A percentile compares a stretch with the other conserved stretches of the same genome.
phyloP scores from a whole-genome alignment of 1,139 yeast genomes.

The Suhomyces choctaworum region DNA sequence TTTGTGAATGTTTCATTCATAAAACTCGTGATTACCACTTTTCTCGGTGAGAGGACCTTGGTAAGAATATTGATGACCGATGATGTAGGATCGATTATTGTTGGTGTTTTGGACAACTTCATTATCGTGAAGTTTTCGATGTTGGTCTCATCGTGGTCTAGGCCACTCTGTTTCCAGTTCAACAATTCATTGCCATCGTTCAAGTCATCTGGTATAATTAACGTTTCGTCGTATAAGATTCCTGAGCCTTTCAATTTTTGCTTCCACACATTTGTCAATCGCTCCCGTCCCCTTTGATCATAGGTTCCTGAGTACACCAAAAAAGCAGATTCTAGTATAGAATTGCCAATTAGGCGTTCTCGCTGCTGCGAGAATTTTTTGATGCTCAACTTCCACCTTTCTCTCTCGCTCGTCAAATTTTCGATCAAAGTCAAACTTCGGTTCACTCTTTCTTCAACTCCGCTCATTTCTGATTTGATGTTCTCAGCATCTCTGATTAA shows the following conservation, averaged over 20 bases:
- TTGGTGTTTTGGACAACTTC: slow-evolving; percentile 43
- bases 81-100: slow-evolving; percentile 74
- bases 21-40: slow-evolving; percentile 64
- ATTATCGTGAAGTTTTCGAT: slow-evolving; percentile 65
- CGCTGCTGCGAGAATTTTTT: slow-evolving; percentile 49
- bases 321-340: slow-evolving; percentile 62
- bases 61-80: slow-evolving; percentile 44
- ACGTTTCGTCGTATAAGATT: slow-evolving; percentile 43
- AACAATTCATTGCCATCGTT: slow-evolving; percentile 42
- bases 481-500: slow-evolving; percentile 77
- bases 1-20: slow-evolving; percentile 66
- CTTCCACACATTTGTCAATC: slow-evolving; percentile 44
- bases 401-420: slow-evolving; percentile 64
- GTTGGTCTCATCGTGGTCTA: slow-evolving; percentile 58
- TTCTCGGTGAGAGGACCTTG: slow-evolving; percentile 31
- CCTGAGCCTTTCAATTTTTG: slow-evolving; percentile 34
- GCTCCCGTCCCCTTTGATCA: slow-evolving; percentile 53
- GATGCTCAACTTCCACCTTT: slow-evolving; percentile 72
- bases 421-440: slow-evolving; percentile 66
- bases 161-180: slow-evolving; percentile 54
- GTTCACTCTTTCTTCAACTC: slow-evolving; percentile 59
- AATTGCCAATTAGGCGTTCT: slow-evolving; percentile 60
- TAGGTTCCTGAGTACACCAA: slow-evolving; percentile 61
- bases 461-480: slow-evolving; percentile 67
- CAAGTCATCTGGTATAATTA: slow-evolving; percentile 37